Base-by-base conservation (phyloP, 2,329 filamentous ascomycete genomes). In the Gnomoniopsis smithogilvyi region DNA sequence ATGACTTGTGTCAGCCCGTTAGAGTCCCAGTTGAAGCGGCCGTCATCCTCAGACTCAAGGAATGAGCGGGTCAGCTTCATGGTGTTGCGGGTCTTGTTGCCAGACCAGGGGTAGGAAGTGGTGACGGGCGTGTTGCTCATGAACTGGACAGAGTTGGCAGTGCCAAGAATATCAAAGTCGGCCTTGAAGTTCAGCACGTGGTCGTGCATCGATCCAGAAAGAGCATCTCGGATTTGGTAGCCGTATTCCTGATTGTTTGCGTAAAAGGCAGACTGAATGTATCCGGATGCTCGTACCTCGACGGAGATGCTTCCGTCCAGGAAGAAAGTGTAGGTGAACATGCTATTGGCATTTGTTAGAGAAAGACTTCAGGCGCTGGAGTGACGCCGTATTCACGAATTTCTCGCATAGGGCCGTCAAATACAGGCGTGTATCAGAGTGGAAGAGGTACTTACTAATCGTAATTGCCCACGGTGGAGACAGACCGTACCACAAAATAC, bases 171-270 rank as follows among this genome's bases (percentile, higher is more conserved):
- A 63, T 84, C 80, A 24, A 83, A 72, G 66, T 83, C 81, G 48
- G 75, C 75, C 65, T 84, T 84, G 72, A 77, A 83, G 63, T 79
- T 82, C 41, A 83, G 65, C 1, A 84, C 79, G 63, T 84, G 81
- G 66, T 83, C 79, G 66, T 84, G 81, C 74, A 83, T 81, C 30
- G 73, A 76, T 6, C 79, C 79, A 1, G 73, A 74, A 1, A 81
- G 68, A 26, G 70, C 67, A 56, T 82, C 77, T 61, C 80, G 76
- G 51, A 83, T 80, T 34, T 75, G 69, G 64, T 73, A 82, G 6
- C 80, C 80, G 58, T 81, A 82, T 54, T 78, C 76, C 1, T 73
- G 67, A 51, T 79, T 78, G 43, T 76, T 67, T 2, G 72, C 72
- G 53, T 74, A 80, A 66, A 75, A 80, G 0, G 79, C 76, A 0